Conservation (phyloP, 192 early-diverging fungal species). For the Mycoemilia scoparia region DNA sequence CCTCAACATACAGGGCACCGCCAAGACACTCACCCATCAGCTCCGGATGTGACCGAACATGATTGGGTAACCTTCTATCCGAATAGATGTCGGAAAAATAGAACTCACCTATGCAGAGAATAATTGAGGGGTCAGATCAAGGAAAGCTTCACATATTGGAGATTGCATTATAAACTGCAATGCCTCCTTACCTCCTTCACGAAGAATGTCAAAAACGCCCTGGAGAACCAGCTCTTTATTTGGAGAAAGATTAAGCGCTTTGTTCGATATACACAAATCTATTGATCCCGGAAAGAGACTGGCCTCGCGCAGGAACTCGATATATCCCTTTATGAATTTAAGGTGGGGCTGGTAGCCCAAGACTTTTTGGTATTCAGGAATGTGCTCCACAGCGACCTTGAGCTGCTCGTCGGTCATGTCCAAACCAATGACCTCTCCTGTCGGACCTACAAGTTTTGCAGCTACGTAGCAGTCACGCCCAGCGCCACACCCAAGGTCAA, state of each 20-base stretch:
- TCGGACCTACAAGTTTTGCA: conserved; percentile 18
- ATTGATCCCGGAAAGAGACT: conserved; percentile 11
- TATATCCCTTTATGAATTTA: conserved; percentile 22
- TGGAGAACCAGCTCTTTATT: conserved; percentile 22
- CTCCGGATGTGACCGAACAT: conserved; percentile 16
- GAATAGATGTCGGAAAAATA: conserved; percentile 26
- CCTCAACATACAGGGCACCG: conserved; percentile 18
- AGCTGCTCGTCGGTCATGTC: conserved; percentile 34
- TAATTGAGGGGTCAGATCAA: too few species aligned
- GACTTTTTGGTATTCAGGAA: conserved; percentile 5
- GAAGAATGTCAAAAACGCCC: conserved; percentile 17
- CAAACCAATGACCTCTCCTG: conserved; percentile 22
- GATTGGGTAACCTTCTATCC: conserved; percentile 18
- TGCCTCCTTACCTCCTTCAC: too few species aligned
- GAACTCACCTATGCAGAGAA: conserved; percentile 24
- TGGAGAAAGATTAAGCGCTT: conserved; percentile 28
- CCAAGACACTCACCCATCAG: conserved; percentile 26
- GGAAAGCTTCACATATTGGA: too few species aligned
- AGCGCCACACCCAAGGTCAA: conserved; percentile 27
- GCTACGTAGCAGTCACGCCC: conserved; percentile 32
- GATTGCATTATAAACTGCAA: too few species aligned
- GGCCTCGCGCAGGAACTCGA: conserved; percentile 15
- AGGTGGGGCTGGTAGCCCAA: conserved; percentile 25
- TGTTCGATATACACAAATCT: conserved; percentile 29
- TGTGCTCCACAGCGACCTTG: conserved; percentile 11